A percentile compares a stretch with the other conserved stretches of the same genome.
These are phyloP conservation scores for Trichosporon faecale DNA, from an alignment of 1,284 basidiomycete species.

Conservation along the genomic window DNA sequence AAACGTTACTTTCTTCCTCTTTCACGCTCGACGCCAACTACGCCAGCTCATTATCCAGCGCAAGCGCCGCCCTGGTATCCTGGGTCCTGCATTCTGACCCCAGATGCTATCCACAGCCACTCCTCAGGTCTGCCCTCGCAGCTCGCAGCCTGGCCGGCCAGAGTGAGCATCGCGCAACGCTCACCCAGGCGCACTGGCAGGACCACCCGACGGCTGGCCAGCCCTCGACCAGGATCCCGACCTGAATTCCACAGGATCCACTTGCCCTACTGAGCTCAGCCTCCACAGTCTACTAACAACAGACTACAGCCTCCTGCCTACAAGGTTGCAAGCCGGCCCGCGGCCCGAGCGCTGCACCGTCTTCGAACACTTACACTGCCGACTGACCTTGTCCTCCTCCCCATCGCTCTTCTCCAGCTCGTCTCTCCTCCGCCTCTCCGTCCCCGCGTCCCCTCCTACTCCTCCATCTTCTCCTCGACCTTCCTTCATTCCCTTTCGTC, in stretches of 20 bases:
- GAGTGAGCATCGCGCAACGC: not conserved
- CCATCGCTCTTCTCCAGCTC: not conserved
- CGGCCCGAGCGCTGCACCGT: constrained; percentile 5
- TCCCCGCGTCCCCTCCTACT: not conserved
- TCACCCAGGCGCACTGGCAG: not conserved
- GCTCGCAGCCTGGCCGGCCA: not conserved
- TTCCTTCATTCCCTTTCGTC: not conserved
- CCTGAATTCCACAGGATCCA: not conserved
- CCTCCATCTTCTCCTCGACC: not conserved
- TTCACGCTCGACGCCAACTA: not conserved
- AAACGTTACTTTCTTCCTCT: not conserved
- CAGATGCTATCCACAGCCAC: not conserved
- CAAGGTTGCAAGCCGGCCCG: not conserved
- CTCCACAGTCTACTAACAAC: not conserved
- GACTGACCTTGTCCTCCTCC: not conserved
- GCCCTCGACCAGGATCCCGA: not conserved
- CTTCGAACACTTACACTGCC: not conserved
- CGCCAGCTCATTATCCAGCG: not conserved
- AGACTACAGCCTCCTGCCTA: not conserved
- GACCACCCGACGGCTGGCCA: not conserved
- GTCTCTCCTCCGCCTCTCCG: not conserved
- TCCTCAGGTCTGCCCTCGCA: not conserved
- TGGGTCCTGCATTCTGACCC: not conserved
- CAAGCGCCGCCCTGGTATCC: not conserved
- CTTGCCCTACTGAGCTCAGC: not conserved